Conservation (phyloP, 129 eudicot species). For the Escallonia rubra region DNA sequence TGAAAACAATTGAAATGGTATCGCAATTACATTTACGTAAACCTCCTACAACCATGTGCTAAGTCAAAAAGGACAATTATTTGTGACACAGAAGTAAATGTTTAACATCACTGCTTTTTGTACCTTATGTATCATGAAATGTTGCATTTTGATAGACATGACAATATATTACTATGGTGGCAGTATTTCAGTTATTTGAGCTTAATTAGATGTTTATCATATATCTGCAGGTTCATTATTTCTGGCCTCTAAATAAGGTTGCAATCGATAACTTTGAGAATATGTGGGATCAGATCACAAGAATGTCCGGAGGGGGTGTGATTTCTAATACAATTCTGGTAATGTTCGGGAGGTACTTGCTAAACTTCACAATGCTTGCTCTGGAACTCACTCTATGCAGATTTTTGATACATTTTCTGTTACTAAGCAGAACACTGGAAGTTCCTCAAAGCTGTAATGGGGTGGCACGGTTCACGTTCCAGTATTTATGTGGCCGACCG, state of each 20-base stretch:
- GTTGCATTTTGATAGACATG: too few species aligned
- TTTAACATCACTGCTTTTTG: too few species aligned
- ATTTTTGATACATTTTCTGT: constrained; percentile 6
- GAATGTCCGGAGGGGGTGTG: constrained; percentile 46
- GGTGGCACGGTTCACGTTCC: constrained; percentile 78
- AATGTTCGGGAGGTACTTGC: constrained; percentile 92
- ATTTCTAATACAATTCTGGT: constrained; percentile 57
- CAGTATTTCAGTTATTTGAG: too few species aligned
- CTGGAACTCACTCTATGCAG: constrained; percentile 8
- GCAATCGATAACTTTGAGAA: constrained; percentile 45
- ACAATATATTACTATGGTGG: too few species aligned
- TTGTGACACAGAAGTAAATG: too few species aligned
- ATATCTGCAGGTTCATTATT: constrained; percentile 60
- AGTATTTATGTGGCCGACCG: constrained; percentile 88
- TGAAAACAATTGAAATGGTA: too few species aligned
- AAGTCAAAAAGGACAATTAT: too few species aligned
- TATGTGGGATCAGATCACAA: constrained; percentile 52
- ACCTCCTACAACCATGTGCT: too few species aligned
- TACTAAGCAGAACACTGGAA: constrained; percentile 59
- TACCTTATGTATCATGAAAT: too few species aligned
- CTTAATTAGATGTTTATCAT: too few species aligned
- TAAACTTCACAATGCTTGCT: constrained; percentile 9
- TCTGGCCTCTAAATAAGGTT: constrained; percentile 58
- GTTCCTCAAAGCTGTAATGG: constrained; percentile 90
- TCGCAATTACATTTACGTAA: too few species aligned